Evolutionary conservation across 371 early-diverging fungal genomes (phyloP).

Genomic region (Mortierella polycephala): DNA sequence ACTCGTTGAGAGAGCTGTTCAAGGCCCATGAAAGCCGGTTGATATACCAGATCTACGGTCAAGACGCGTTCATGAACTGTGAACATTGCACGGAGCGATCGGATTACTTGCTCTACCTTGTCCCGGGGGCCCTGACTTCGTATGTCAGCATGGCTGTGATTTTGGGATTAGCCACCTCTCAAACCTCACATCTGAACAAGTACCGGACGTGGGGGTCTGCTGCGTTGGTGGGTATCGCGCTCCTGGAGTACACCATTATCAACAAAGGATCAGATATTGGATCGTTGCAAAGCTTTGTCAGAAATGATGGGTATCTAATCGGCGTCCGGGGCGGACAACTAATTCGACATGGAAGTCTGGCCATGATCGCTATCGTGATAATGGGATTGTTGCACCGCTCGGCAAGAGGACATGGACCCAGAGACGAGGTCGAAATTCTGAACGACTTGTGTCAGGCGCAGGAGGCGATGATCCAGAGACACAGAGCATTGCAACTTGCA

Average conservation of each 20-base stretch:
- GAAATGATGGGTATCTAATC: slow-evolving; percentile 3
- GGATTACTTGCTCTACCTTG: slow-evolving; percentile 29
- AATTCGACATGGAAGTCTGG: slow-evolving; percentile 26
- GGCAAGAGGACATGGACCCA: slow-evolving; percentile 4
- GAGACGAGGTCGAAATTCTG: slow-evolving; percentile 40
- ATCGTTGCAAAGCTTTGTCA: slow-evolving; percentile 9
- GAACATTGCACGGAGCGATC: slow-evolving; percentile 32
- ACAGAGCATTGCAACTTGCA: slow-evolving; percentile 40
- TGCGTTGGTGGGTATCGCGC: slow-evolving; percentile 12
- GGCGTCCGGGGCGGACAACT: slow-evolving; percentile 23
- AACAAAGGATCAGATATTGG: slow-evolving; percentile 14
- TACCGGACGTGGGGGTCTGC: slow-evolving; percentile 44
- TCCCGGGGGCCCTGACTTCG: slow-evolving; percentile 27
- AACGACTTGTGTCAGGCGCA: slow-evolving; percentile 45
- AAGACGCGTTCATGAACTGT: slow-evolving; percentile 41
- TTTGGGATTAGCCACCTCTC: slow-evolving; percentile 42
- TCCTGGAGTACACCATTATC: slow-evolving; percentile 20
- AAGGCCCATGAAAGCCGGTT: slow-evolving; percentile 39
- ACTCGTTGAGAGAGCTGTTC: slow-evolving; percentile 39
- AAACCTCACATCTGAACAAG: slow-evolving; percentile 32
- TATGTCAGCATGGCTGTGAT: slow-evolving; percentile 38
- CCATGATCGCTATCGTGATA: slow-evolving; percentile 22
- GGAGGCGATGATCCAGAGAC: slow-evolving; percentile 44
- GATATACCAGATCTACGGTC: slow-evolving; percentile 31
- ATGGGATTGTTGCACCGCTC: slow-evolving; percentile 25